Evolutionary conservation across 768 basidiomycete genomes (phyloP), one percentile per base, ranked within the genome.

Genomic region (Russula ochroleuca): DNA sequence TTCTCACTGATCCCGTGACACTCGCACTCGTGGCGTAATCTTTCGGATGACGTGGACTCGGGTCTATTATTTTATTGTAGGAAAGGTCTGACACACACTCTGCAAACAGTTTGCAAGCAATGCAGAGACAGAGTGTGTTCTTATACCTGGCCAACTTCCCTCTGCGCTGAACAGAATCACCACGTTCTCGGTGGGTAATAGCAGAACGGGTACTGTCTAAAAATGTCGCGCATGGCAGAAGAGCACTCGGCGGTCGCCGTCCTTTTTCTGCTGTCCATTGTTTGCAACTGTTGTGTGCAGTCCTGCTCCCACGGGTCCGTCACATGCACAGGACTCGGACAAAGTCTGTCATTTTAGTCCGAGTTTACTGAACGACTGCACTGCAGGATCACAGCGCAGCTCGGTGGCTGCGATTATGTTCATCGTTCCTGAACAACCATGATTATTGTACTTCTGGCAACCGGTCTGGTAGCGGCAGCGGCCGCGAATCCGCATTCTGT

Each of bases 101-200:
- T 41, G 72, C 81, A 83, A 43, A 28, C 7, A 43, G 6, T 2
- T 15, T 41, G 19, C 80, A 77, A 82, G 31, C 51, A n/a, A n/a
- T n/a, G 56, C 17, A 64, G 62, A 62, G 67, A 77, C 77, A 78
- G 81, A 72, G 79, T 74, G 74, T 82, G 85, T 78, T 87, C 85
- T 77, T 85, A 78, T 76, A 78, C 84, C 84, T 71, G 69, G 71
- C 83, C 83, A 73, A 61, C 59, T 55, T 79, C 71, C 71, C 72
- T 85, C 82, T 87, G 74, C 85, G 85, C 86, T 81, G 70, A 62
- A 80, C 85, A 79, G 77, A 83, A 87, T 87, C 85, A 83, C 85
- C 85, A 75, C 83, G 80, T 74, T 78, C 79, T 69, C 69, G 76
- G 75, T 83, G 64, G 59, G 31, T 51, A 66, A 65, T 70, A 63